These are phyloP conservation scores for Penicillium riverlandense DNA, from an alignment of 495 filamentous ascomycete genomes.

Conservation along the genomic window DNA sequence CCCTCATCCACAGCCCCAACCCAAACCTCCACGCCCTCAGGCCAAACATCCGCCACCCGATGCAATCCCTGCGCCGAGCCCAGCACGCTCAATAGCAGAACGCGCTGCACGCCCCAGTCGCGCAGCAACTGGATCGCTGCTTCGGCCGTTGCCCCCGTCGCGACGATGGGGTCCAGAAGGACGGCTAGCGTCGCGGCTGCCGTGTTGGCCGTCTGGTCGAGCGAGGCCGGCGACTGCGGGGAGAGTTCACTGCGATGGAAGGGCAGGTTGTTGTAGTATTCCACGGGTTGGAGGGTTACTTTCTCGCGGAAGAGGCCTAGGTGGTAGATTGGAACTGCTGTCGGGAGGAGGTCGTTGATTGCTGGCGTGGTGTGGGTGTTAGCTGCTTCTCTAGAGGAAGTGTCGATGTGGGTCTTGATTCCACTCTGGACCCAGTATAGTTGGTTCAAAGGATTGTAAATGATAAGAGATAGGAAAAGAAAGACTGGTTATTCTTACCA, in stretches of 20 bases:
- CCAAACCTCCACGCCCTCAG: constrained; percentile 71
- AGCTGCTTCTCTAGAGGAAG: not conserved
- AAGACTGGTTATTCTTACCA: constrained; percentile 27
- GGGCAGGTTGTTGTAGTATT: constrained; percentile 98
- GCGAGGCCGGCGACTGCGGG: constrained; percentile 24
- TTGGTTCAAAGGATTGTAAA: not conserved
- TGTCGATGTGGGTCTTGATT: too few species aligned
- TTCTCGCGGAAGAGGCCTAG: constrained; percentile 89
- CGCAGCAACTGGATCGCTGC: constrained; percentile 83
- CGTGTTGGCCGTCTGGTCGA: constrained; percentile 22
- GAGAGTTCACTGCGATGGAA: constrained; percentile 46
- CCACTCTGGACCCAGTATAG: too few species aligned
- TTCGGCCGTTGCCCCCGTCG: constrained; percentile 81
- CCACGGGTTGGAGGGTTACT: constrained; percentile 76
- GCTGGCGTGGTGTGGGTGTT: constrained; percentile 38
- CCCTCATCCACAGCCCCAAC: constrained; percentile 70
- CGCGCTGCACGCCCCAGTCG: constrained; percentile 82
- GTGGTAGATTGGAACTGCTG: constrained; percentile 79
- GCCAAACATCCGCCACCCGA: constrained; percentile 65
- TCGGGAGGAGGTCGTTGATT: constrained; percentile 73
- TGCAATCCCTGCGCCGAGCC: constrained; percentile 59
- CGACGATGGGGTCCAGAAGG: constrained; percentile 86
- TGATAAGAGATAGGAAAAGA: not conserved
- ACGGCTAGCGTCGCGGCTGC: constrained; percentile 60
- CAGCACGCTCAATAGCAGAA: constrained; percentile 73